These are phyloP conservation scores for Extremus antarcticus DNA, from an alignment of 495 filamentous ascomycete species.

Conservation along the genomic window DNA sequence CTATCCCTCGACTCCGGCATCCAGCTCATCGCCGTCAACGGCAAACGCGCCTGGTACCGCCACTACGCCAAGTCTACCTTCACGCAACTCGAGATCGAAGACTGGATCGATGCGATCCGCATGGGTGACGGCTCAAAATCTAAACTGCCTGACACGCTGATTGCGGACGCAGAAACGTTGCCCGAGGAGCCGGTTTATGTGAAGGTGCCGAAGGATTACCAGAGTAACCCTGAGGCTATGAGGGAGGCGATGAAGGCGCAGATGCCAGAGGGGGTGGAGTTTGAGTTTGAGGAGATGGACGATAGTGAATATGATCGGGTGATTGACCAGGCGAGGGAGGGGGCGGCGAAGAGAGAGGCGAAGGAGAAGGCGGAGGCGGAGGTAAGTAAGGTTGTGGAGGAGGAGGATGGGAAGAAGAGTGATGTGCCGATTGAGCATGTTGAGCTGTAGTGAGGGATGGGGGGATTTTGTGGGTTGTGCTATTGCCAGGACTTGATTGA, in stretches of 20 bases:
- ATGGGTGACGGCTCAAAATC: conserved; percentile 75
- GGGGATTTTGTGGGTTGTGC: no score
- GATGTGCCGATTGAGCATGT: background rate
- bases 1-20: conserved; percentile 48
- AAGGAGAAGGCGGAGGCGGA: background rate
- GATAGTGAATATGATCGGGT: conserved; percentile 21
- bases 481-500: no score
- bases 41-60: conserved; percentile 74
- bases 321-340: conserved; percentile 7
- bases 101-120: conserved; percentile 79
- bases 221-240: conserved; percentile 8
- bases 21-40: conserved; percentile 71
- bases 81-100: conserved; percentile 56
- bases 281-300: conserved; percentile 20
- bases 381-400: background rate
- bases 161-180: conserved; percentile 39
- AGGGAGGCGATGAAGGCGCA: conserved; percentile 13
- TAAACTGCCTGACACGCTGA: conserved; percentile 64
- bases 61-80: conserved; percentile 45
- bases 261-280: conserved; percentile 17
- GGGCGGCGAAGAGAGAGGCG: conserved; percentile 2
- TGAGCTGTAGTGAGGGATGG: background rate
- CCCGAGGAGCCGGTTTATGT: conserved; percentile 26
- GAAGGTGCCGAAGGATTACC: background rate
- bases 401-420: background rate